Evolutionary conservation across 2,329 filamentous ascomycete genomes (phyloP), one percentile per base, ranked within the genome.

Genomic region (Parastagonospora nodorum): DNA sequence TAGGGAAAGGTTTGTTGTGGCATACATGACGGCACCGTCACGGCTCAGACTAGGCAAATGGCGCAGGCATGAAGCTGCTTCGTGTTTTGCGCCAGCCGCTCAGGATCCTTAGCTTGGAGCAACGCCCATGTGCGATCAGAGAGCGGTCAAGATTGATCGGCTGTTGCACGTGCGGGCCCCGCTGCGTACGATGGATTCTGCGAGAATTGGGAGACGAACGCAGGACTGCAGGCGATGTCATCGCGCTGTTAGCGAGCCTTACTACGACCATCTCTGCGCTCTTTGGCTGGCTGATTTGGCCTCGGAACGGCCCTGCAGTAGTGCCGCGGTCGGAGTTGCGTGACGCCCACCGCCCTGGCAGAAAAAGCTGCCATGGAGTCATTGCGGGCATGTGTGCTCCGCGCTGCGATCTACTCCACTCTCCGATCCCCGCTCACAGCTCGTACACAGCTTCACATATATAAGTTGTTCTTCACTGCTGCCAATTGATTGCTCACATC

Each of bases 351-450:
- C 44, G 49, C 53, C 55, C 39, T n/a, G 55, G 52, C 56, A 55
- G 48, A 61, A 64, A 60, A 60, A 45, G 42, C 29, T 33, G 42
- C 45, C 19, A 59, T 64, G 49, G 66, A 69, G 63, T 68, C 65
- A 68, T 65, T 50, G 55, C 45, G 39, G 27, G 24, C 19, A 30
- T 24, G 32, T 30, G 46, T 56, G 47, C 44, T 46, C 51, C 48
- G 47, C 49, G 32, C 16, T 48, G 16, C 16, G 29, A 28, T 8
- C 30, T 42, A 12, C 49, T 39, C 37, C 37, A 38, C 50, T 67
- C 57, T 66, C 62, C 62, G 61, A 59, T 35, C 45, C 24, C 48
- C 30, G 55, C 36, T 50, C 36, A 15, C 45, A 42, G 5, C 39
- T 19, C 19, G 16, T 48, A 57, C 53, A 52, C 45, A 39, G 51